Evolutionary conservation across 192 early-diverging fungal species (phyloP).

Genomic region (Chytriomyces sp.): DNA sequence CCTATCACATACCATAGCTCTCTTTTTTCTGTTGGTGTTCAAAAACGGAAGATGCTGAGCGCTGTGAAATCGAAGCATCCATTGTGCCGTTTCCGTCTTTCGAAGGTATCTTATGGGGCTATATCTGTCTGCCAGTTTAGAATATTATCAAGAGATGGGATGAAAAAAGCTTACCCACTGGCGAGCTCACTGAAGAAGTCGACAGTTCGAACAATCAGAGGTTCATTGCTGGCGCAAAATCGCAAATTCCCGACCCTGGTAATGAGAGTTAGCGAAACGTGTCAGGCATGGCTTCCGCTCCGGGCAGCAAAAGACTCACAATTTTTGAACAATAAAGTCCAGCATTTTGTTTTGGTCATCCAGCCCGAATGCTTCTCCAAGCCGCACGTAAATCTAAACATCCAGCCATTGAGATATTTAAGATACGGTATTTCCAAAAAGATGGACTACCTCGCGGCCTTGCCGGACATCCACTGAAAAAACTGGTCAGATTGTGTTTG

Average conservation of each 20-base stretch:
- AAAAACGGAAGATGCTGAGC: conserved; percentile 76
- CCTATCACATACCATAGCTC: conserved; percentile 44
- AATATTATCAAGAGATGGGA: conserved; percentile 7
- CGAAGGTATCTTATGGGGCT: conserved; percentile 77
- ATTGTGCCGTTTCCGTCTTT: conserved; percentile 72
- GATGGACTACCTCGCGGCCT: conserved; percentile 59
- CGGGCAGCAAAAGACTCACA: conserved; percentile 45
- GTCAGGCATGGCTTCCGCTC: background rate
- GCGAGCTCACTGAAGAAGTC: conserved; percentile 79
- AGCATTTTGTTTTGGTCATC: conserved; percentile 62
- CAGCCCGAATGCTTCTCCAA: conserved; percentile 72
- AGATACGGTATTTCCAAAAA: conserved; percentile 78
- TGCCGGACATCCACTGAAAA: conserved; percentile 19
- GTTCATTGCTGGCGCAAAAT: conserved; percentile 60
- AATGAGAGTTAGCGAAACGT: background rate
- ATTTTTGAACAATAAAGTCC: conserved; percentile 68
- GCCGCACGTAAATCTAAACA: conserved; percentile 73
- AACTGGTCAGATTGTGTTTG: background rate
- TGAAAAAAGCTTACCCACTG: conserved; percentile 22
- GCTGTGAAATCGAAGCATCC: conserved; percentile 75
- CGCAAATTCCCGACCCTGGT: conserved; percentile 59
- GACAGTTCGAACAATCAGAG: conserved; percentile 68
- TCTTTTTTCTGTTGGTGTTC: conserved; percentile 60
- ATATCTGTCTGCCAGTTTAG: conserved; percentile 55
- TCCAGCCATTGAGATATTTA: conserved; percentile 74